Conservation (phyloP, 129 eudicot genomes). For the carrot (Daucus carota) region DH1_v3.0 NC_030383.2:53728501-53729000, state of each 20-base stretch:
- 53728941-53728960: constrained; percentile 44
- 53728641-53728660: too few species aligned
- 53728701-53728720: too few species aligned
- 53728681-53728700: too few species aligned
- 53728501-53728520: too few species aligned
- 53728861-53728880: constrained; percentile 95
- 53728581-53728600: too few species aligned
- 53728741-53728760: constrained; percentile 43
- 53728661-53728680: too few species aligned
- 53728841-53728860: constrained; percentile 63
- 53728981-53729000: constrained; percentile 74
- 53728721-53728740: constrained; percentile 27
- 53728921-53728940: constrained; percentile 72
- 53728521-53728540: too few species aligned
- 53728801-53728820: constrained; percentile 77
- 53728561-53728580: too few species aligned
- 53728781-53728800: constrained; percentile 87
- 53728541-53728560: too few species aligned
- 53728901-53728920: constrained; percentile 44
- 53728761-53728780: constrained; percentile 34
- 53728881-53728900: constrained; percentile 72
- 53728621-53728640: too few species aligned
- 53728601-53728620: too few species aligned
- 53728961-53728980: constrained; percentile 37
- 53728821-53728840: constrained; percentile 51